Evolutionary conservation across 768 basidiomycete species (phyloP), one percentile per base, ranked within the genome.

Genomic region (Lactarius deliciosus): DNA sequence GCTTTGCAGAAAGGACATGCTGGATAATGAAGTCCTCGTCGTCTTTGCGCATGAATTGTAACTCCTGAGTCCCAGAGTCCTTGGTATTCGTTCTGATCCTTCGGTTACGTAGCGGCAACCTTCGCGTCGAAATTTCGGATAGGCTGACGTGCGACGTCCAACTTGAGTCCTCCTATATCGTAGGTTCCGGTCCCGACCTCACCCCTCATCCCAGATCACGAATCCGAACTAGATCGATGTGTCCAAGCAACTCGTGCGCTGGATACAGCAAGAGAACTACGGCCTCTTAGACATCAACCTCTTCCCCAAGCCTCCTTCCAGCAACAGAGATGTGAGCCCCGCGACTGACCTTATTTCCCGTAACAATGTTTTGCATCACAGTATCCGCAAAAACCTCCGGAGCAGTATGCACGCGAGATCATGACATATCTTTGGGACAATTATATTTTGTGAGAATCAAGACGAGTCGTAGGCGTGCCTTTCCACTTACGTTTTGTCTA

Each of bases 41-140:
- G 77, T 98, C 50, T 92, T 98, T 73, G 86, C 91, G 6, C 97
- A 99, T 77, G 96, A 98, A 79, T 94, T 98, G 96, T 96, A 75
- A 75, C 20, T 5, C 38, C 34, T 63, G 22, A 61, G 22, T 53
- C 56, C 25, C 38, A 4, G 62, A 8, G 38, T 58, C n/a, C n/a
- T 8, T 41, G 54, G 20, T 36, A 25, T 38, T 18, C 61, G 66
- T 57, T 36, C 65, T 61, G 16, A 54, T 43, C 25, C 57, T 34
- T 43, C 22, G 43, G 43, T 11, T 56, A 58, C 61, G 11, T 68
- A 97, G 96, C 72, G 96, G 96, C 34, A 95, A 96, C 72, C 79
- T 98, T 61, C 86, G 91, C 20, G 84, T 90, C 22, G 91, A 96
- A 74, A 78, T 94, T n/a, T 85, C 89, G 61, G 88, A 89, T 15